Conservation (phyloP, 2,329 filamentous ascomycete genomes). For the Sporothrix pseudoabietina region DNA sequence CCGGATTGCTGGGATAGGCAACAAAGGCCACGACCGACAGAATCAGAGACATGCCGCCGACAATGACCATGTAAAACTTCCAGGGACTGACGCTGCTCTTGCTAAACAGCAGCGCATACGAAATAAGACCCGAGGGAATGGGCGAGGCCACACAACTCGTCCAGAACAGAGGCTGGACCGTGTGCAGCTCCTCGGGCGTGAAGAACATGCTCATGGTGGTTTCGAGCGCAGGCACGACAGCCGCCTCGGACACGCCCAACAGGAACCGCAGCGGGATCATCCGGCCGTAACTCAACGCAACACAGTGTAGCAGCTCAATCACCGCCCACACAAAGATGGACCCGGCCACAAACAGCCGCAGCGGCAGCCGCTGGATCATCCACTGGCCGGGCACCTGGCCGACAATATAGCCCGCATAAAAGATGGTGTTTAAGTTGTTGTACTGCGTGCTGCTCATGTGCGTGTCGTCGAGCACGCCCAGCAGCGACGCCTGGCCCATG, state of each 20-base stretch:
- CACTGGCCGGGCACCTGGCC: conserved; percentile 46
- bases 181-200: conserved; percentile 42
- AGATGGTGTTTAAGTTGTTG: conserved; percentile 48
- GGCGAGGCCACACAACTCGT: conserved; percentile 42
- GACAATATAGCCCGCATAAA: conserved; percentile 46
- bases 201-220: conserved; percentile 48
- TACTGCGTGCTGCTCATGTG: conserved; percentile 44
- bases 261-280: conserved; percentile 44
- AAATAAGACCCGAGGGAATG: conserved; percentile 45
- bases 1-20: conserved; percentile 38
- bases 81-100: conserved; percentile 42
- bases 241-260: conserved; percentile 38
- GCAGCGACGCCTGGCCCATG: conserved; percentile 45
- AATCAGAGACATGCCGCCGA: conserved; percentile 43
- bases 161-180: conserved; percentile 44
- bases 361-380: conserved; percentile 45
- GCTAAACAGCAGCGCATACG: conserved; percentile 47
- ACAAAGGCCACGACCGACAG: conserved; percentile 44
- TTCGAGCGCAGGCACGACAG: conserved; percentile 46
- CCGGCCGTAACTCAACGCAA: conserved; percentile 42
- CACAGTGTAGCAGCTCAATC: conserved; percentile 46
- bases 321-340: conserved; percentile 43
- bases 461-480: conserved; percentile 48
- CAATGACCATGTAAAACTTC: conserved; percentile 47
- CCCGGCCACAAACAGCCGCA: conserved; percentile 43